These are phyloP conservation scores for Penicillium goetzii DNA, from an alignment of 495 filamentous ascomycete species.

Conservation along the genomic window DNA sequence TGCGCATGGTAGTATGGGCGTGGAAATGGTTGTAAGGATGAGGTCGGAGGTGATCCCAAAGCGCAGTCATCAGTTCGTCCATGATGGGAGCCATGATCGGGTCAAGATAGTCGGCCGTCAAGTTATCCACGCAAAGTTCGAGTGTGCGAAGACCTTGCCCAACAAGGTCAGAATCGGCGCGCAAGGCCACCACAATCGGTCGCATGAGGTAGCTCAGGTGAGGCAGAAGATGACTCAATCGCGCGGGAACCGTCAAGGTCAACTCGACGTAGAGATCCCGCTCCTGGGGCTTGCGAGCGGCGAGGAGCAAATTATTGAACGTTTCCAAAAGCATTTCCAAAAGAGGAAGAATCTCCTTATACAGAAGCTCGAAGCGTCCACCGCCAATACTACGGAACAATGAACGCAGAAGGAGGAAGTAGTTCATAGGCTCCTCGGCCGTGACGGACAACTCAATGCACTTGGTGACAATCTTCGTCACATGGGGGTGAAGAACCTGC, in stretches of 20 bases:
- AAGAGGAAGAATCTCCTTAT: conserved; percentile 95
- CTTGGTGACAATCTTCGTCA: conserved; percentile 93
- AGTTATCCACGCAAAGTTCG: conserved; percentile 96
- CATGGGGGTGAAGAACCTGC: conserved; percentile 90
- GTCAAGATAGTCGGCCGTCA: conserved; percentile 96
- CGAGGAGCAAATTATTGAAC: conserved; percentile 87
- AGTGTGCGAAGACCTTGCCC: conserved; percentile 92
- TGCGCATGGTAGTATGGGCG: conserved; percentile 97
- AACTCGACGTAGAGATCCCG: conserved; percentile 97
- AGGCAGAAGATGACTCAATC: conserved; percentile 93
- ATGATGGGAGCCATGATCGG: conserved; percentile 99
- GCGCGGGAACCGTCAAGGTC: conserved; percentile 91
- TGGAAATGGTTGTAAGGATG: conserved; percentile 95
- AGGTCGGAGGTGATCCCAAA: conserved; percentile 92
- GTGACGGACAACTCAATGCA: conserved; percentile 94
- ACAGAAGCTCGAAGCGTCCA: conserved; percentile 94
- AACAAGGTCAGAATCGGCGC: conserved; percentile 89
- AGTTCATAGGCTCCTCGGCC: conserved; percentile 97
- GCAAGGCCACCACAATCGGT: conserved; percentile 89
- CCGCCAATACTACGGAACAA: conserved; percentile 97
- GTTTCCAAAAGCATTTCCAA: conserved; percentile 97
- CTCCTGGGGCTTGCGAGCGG: conserved; percentile 85
- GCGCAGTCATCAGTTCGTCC: conserved; percentile 94
- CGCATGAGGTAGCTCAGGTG: conserved; percentile 97
- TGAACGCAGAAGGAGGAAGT: conserved; percentile 89